phyloP scores from a whole-genome alignment of 345 rosid genomes.

The Eutrema japonicum region DNA sequence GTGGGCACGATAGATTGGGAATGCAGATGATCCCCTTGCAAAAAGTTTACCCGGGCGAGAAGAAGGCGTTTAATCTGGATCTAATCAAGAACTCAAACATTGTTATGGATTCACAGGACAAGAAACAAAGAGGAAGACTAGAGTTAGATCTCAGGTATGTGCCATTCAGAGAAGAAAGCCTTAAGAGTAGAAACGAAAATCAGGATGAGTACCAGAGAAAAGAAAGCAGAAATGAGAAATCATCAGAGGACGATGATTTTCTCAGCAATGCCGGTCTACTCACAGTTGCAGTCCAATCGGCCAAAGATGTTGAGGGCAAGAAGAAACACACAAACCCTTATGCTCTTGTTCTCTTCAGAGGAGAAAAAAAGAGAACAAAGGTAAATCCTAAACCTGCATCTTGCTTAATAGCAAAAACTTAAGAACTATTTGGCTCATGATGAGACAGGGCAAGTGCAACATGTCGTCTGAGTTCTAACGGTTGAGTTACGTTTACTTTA shows the following conservation, averaged over 20 bases:
- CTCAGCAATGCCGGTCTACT: conserved; percentile 64
- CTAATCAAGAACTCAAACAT: conserved; percentile 61
- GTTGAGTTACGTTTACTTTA: conserved; percentile 1
- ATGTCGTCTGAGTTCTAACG: conserved; percentile 1
- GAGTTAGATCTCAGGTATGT: conserved; percentile 63
- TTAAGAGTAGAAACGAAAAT: conserved; percentile 39
- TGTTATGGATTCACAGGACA: conserved; percentile 51
- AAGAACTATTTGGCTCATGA: conserved; percentile 9
- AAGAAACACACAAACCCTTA: conserved; percentile 64
- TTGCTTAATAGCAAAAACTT: not conserved
- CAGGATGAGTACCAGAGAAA: conserved; percentile 41
- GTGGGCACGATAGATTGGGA: conserved; percentile 76
- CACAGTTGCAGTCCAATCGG: conserved; percentile 61
- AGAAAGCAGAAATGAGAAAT: conserved; percentile 42
- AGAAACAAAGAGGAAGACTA: conserved; percentile 61
- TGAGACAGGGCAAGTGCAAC: conserved; percentile 1
- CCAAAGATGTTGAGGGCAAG: conserved; percentile 71
- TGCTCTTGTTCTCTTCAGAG: conserved; percentile 62
- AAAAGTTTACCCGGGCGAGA: conserved; percentile 53
- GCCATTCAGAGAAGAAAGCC: conserved; percentile 67
- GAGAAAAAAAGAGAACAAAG: conserved; percentile 77
- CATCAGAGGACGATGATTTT: conserved; percentile 49
- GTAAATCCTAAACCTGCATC: conserved; percentile 41
- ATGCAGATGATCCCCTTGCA: conserved; percentile 71
- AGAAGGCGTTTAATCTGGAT: conserved; percentile 58